These are phyloP conservation scores for Ophiostoma novo-ulmi DNA, from an alignment of 2,329 filamentous ascomycete species.

Conservation along the genomic window DNA sequence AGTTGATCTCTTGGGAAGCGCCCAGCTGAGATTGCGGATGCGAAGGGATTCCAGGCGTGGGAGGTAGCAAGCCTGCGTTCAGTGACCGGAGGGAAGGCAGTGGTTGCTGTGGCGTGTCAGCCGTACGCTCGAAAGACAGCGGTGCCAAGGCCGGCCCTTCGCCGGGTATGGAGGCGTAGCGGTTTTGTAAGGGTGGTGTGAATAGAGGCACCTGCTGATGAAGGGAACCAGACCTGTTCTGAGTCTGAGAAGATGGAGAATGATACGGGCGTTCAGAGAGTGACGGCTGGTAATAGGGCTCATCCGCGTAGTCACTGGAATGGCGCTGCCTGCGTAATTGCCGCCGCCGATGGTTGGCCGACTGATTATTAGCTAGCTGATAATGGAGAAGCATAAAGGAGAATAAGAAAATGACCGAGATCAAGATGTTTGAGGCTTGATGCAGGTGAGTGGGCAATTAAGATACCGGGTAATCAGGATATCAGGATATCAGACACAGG, in stretches of 20 bases:
- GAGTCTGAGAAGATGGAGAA: background rate
- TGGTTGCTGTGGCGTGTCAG: conserved; percentile 4
- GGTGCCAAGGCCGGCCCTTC: conserved; percentile 24
- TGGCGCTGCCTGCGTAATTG: conserved; percentile 16
- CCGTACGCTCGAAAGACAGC: background rate
- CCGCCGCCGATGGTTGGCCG: conserved; percentile 19
- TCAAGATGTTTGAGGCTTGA: background rate
- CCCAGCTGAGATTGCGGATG: background rate
- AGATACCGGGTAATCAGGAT: background rate
- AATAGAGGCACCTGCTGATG: conserved; percentile 6
- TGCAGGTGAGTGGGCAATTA: background rate
- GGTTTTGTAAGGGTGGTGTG: conserved; percentile 26
- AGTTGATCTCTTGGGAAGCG: background rate
- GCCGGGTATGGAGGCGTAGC: conserved; percentile 18
- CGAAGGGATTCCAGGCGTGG: conserved; percentile 8
- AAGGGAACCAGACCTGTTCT: background rate
- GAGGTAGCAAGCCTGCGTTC: background rate
- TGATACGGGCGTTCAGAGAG: background rate
- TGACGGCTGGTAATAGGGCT: background rate
- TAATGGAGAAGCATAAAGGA: background rate
- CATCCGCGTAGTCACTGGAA: conserved; percentile 7
- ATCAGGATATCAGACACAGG: background rate
- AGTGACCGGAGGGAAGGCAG: conserved; percentile 23
- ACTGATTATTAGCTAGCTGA: conserved; percentile 15
- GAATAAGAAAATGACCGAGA: background rate